Evolutionary conservation across 2,329 filamentous ascomycete species (phyloP).

Genomic region (Fusarium succisae): DNA sequence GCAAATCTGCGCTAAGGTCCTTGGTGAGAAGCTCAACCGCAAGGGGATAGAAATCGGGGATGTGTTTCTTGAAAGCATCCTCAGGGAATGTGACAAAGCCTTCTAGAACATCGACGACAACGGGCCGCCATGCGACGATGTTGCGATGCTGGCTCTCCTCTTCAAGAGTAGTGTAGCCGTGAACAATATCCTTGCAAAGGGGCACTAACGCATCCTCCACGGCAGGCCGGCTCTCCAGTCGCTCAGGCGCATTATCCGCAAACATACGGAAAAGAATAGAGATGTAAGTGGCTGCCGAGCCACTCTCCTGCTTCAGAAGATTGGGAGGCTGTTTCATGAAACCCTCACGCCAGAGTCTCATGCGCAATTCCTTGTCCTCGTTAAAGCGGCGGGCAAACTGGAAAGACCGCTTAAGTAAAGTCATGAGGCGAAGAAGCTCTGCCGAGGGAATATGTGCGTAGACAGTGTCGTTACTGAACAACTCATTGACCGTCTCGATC

Average conservation of each 20-base stretch:
- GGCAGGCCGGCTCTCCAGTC: slow-evolving; percentile 79
- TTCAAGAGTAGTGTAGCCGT: slow-evolving; percentile 84
- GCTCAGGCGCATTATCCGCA: slow-evolving; percentile 84
- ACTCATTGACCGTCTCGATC: slow-evolving; percentile 99
- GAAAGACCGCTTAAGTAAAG: slow-evolving; percentile 92
- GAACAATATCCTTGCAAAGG: slow-evolving; percentile 93
- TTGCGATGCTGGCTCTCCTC: slow-evolving; percentile 98
- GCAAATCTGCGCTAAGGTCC: slow-evolving; percentile 82
- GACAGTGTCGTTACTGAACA: slow-evolving; percentile 96
- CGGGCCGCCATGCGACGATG: slow-evolving; percentile 95
- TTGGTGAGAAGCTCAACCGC: slow-evolving; percentile 83
- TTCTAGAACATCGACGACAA: slow-evolving; percentile 96
- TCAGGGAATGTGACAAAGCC: slow-evolving; percentile 87
- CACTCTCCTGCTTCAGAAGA: slow-evolving; percentile 94
- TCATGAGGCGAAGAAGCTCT: slow-evolving; percentile 92
- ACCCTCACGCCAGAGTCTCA: slow-evolving; percentile 93
- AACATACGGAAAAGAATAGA: slow-evolving; percentile 98
- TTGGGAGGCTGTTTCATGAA: slow-evolving; percentile 99
- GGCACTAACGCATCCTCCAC: slow-evolving; percentile 94
- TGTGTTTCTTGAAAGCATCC: slow-evolving; percentile 80
- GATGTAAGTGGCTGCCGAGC: slow-evolving; percentile 92
- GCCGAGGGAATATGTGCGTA: slow-evolving; percentile 91
- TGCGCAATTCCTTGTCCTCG: slow-evolving; percentile 93
- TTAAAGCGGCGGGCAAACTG: slow-evolving; percentile 98
- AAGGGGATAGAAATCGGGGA: slow-evolving; percentile 86